Evolutionary conservation across 2,329 filamentous ascomycete species (phyloP), one percentile per base, ranked within the genome.

Genomic region (Stachybotrys chartarum): DNA sequence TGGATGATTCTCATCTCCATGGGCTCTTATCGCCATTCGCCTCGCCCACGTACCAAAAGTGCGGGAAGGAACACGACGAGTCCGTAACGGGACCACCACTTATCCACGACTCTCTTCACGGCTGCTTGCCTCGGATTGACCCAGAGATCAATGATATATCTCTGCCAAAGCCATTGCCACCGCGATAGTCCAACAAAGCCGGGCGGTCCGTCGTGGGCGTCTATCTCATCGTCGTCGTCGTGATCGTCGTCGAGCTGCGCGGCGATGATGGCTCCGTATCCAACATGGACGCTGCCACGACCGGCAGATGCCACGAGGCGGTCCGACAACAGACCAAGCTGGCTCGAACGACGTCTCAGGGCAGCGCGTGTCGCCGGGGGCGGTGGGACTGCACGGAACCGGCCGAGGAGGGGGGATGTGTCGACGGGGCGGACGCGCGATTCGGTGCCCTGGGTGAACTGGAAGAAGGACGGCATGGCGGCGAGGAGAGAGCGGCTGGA

Each of bases 361-460:
- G 62, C 55, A 12, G 67, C 67, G 51, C 65, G 68, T 30, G 71
- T 70, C 31, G 75, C 71, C 8, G 65, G 68, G 30, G 71, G 71
- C 30, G 75, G 72, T 7, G 81, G 82, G 17, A 87, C 82, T 57
- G 84, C 84, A 58, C 84, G 82, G 70, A 84, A 87, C 45, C 84
- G 81, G 58, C 84, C 84, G 2, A 87, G 78, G 8, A 86, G 71
- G 30, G 84, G 83, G 17, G 83, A 81, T 47, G 81, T 73, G 63
- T 85, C 79, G 61, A 73, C 74, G 56, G 76, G 76, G 52, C 76
- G 75, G 57, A 75, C 72, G 63, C 75, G 78, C 59, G 82, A 78
- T 71, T 87, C 84, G 64, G 74, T 78, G 68, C 84, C 84, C 65
- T 84, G 83, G 59, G 84, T 84, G 71, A 87, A 87, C 67, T 80